Base-by-base conservation (phyloP, 164 flowering plant genomes). In the Akebia trifoliata region DNA sequence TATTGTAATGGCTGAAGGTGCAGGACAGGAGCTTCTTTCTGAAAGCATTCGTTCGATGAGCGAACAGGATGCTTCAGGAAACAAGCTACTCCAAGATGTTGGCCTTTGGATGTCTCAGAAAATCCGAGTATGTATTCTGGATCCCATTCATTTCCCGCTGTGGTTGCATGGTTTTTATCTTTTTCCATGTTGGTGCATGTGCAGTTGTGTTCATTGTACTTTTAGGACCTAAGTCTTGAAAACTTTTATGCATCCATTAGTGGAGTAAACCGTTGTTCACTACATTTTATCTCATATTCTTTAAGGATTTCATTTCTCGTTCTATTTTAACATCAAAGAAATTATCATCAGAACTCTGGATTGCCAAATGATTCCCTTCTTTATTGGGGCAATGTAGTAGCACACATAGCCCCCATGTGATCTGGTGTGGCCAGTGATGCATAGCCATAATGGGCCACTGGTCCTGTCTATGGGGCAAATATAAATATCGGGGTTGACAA, bases 1-100 rank as follows among this genome's bases (percentile, higher is more conserved):
- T 47, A 79, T 93, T 64, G 99, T 93, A 40, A 66, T 87, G 28
- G 99, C 99, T 25, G 99, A 87, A 77, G 98, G 98, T 25, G 98
- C 97, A 32, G 98, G 98, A n/a, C 94, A 87, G 69, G 87, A 85
- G 34, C 76, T 86, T 28, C 62, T 85, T 46, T 59, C 82, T 39
- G 79, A 81, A 57, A 77, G 85, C 69, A 70, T 70, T 44, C 60
- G 42, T 3, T 44, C 76, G 29, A 53, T 40, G 58, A 67, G 60
- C 28, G 60, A 74, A 56, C 61, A 76, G 57, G 97, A 87, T 79
- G 87, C 90, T 62, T 93, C 97, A 8, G 97, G 98, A 60, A 89
- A 89, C 74, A 83, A 80, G 74, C 79, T 79, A 47, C 85, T 87
- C 29, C 79, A 78, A 50, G 99, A 93, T 76, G 84, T 84, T 55